Percentiles rank a stretch among this genome's conserved stretches.
Conservation (phyloP, 345 rosid genomes). For the Mangifera indica region DNA sequence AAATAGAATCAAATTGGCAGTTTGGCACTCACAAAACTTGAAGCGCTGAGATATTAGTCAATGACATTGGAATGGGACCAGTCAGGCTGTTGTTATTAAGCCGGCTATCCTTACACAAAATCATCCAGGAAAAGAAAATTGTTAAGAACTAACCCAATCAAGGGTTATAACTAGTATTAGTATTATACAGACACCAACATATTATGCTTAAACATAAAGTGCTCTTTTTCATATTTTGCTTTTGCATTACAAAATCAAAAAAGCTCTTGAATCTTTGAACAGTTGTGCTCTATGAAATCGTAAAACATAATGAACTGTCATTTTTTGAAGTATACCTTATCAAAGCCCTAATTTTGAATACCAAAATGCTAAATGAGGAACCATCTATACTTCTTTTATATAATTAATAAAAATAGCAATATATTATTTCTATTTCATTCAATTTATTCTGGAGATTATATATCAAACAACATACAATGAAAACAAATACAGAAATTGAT, state of each 20-base stretch:
- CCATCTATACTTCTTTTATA: neutral
- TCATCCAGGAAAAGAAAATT: conserved; percentile 17
- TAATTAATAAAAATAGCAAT: neutral
- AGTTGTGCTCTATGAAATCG: neutral
- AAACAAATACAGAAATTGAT: neutral
- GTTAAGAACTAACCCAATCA: conserved; percentile 17
- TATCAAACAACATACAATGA: neutral
- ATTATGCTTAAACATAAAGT: neutral
- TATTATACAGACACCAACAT: neutral
- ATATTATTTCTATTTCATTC: neutral
- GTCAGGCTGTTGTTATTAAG: conserved; percentile 44
- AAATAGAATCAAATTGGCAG: conserved; percentile 1
- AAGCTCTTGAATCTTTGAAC: neutral
- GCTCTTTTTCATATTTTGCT: neutral
- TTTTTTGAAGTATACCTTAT: neutral
- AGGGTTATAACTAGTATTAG: neutral
- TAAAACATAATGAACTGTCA: neutral
- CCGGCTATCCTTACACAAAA: conserved; percentile 37
- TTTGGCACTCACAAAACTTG: conserved; percentile 37
- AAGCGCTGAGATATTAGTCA: conserved; percentile 31
- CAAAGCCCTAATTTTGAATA: neutral
- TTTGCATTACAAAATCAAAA: neutral
- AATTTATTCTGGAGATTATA: neutral
- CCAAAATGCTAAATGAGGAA: neutral
- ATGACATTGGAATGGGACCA: conserved; percentile 39